Evolutionary conservation across 2,329 filamentous ascomycete species (phyloP), one percentile per base, ranked within the genome.

Genomic region (Trichoderma brevicompactum): DNA sequence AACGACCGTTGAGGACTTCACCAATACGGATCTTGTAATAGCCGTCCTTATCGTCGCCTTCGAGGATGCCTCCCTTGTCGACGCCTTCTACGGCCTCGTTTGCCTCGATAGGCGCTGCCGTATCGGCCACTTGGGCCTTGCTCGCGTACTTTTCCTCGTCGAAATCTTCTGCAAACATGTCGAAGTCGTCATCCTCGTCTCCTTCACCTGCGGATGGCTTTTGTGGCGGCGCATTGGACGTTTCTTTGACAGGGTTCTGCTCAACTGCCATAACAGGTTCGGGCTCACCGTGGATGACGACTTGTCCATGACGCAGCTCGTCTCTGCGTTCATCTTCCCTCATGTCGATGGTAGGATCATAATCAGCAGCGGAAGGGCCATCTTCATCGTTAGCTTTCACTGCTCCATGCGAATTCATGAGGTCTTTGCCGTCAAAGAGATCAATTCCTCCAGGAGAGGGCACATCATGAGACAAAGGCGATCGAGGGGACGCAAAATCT

Each of bases 1-100:
- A 98, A 40, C 93, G 90, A 36, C 89, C 89, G 71, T 96, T 91
- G 68, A 99, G 84, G 59, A 98, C 81, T 80, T 99, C 95, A 73
- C 94, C 94, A 46, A 93, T 88, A 65, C 96, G 92, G 65, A 97
- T 89, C 78, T 95, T 96, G 82, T 98, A 99, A 76, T 98, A 98
- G 6, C 94, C 95, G 73, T 99, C 93, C 60, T 90, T 88, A 74
- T 98, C 95, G 74, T 96, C 94, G 66, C 96, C 94, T 73, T 98
- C 94, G 60, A 97, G 86, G 76, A 94, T 91, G 68, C 89, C 92
- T 68, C 88, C 88, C 76, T 79, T 91, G 79, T 87, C 89, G 69
- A 87, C 85, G 76, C 76, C 81, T 10, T 81, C 80, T 7, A 83
- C 80, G 49, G 82, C 81, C 19, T 82, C 82, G 38, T 82, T 81